Percentiles rank a stretch among this genome's conserved stretches.
phyloP scores from a whole-genome alignment of 306 rosid genomes.

The Inga laurina region DNA sequence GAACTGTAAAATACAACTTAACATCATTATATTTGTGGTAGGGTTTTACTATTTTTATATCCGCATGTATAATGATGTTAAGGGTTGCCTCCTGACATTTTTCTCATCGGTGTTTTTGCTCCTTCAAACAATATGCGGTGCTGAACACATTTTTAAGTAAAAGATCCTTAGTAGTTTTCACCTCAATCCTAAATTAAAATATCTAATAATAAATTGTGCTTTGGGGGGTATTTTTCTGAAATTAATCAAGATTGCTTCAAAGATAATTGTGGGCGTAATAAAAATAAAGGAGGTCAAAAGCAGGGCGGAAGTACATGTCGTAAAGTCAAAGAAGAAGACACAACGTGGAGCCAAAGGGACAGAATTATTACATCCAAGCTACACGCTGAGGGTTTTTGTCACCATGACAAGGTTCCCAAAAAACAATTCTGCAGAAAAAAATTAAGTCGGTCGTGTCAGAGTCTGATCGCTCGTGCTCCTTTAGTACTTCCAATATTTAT shows the following conservation, averaged over 20 bases:
- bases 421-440: background rate
- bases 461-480: constrained; percentile 10
- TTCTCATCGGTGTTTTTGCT: too few species aligned
- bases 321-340: constrained; percentile 27
- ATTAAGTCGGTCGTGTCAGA: constrained; percentile 26
- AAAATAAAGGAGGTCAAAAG: background rate
- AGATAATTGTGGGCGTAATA: background rate
- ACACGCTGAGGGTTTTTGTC: constrained; percentile 40
- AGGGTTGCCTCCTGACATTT: too few species aligned
- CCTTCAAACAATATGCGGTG: too few species aligned
- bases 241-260: background rate
- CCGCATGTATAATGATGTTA: too few species aligned
- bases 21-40: too few species aligned
- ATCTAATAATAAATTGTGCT: background rate
- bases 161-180: too few species aligned
- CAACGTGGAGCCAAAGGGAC: constrained; percentile 35
- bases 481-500: background rate
- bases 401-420: background rate
- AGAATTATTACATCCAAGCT: constrained; percentile 40
- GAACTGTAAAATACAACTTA: too few species aligned
- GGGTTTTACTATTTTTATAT: too few species aligned
- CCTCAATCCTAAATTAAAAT: background rate
- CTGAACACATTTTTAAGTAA: too few species aligned
- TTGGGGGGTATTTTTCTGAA: background rate
- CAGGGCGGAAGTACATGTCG: background rate